These are phyloP conservation scores for Balamuthia mandrillaris DNA, from an alignment of 208 protist genomes.

Conservation along the genomic window DNA sequence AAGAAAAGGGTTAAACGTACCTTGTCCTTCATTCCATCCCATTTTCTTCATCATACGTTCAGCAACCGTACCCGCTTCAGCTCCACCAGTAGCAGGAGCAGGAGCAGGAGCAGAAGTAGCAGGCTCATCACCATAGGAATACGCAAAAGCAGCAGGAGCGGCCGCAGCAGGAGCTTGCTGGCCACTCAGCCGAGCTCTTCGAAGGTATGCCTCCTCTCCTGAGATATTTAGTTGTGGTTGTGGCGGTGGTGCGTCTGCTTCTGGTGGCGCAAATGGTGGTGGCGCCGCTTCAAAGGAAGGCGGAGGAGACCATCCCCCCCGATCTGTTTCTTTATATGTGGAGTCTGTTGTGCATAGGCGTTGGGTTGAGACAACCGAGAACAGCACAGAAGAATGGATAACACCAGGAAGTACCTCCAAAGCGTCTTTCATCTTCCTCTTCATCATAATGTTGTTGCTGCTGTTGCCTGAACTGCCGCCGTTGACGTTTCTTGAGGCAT, in stretches of 20 bases:
- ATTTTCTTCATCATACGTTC: constrained; percentile 40
- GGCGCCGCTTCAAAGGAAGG: not conserved
- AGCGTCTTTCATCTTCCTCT: not conserved
- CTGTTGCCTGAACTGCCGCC: not conserved
- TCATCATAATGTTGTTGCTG: not conserved
- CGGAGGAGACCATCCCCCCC: not conserved
- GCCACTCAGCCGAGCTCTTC: not conserved
- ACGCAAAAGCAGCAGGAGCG: not conserved
- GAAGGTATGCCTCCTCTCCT: not conserved
- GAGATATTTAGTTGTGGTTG: not conserved
- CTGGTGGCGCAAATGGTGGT: not conserved
- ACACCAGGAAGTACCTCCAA: too few relatives aligned
- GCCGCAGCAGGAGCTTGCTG: not conserved
- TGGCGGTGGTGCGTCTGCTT: not conserved
- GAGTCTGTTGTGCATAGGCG: too few relatives aligned
- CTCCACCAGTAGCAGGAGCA: not conserved
- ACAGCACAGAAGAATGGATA: too few relatives aligned
- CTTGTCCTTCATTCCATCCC: constrained; percentile 46
- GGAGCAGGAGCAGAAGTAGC: not conserved
- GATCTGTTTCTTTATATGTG: not conserved
- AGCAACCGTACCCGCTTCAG: not conserved
- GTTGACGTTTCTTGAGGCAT: not conserved
- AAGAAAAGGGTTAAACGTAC: not conserved
- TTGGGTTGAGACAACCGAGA: too few relatives aligned
- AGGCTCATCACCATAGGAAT: not conserved